phyloP scores from a whole-genome alignment of 2,329 filamentous ascomycete genomes.

The Diplodia sapinea region DNA sequence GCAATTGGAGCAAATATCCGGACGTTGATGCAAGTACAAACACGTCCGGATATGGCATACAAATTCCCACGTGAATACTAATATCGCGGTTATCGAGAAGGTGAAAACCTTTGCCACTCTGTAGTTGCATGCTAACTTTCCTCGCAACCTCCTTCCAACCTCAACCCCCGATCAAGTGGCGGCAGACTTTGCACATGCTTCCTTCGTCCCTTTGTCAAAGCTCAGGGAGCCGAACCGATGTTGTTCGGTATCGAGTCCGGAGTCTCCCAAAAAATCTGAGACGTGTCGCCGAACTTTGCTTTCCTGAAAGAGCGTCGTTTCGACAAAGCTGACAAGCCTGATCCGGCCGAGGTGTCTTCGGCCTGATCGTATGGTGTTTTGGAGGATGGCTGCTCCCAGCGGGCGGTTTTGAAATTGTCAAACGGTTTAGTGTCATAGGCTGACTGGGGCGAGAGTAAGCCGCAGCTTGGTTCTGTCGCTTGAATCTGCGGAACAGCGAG shows the following conservation, averaged over 20 bases:
- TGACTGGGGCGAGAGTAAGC: neutral
- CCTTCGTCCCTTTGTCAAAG: neutral
- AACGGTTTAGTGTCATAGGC: neutral
- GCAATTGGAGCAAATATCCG: too few relatives aligned
- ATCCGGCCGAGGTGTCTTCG: neutral
- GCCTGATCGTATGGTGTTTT: neutral
- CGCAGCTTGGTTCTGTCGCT: too few relatives aligned
- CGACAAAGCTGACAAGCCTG: neutral
- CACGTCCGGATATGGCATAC: too few relatives aligned
- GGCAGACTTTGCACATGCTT: neutral
- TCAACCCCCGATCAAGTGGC: neutral
- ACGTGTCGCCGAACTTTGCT: neutral
- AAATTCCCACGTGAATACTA: too few relatives aligned
- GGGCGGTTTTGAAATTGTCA: neutral
- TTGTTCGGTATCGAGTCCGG: neutral
- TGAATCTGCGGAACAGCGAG: neutral
- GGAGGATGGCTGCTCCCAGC: neutral
- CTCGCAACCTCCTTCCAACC: neutral
- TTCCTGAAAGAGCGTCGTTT: slow-evolving; percentile 11
- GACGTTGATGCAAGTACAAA: too few relatives aligned
- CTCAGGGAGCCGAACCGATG: neutral
- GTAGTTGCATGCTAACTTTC: neutral
- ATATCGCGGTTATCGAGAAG: too few relatives aligned
- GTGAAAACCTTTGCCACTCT: too few relatives aligned
- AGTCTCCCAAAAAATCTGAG: neutral